Conservation (phyloP, 163 green algal species). For the Prototheca wickerhamii region DNA sequence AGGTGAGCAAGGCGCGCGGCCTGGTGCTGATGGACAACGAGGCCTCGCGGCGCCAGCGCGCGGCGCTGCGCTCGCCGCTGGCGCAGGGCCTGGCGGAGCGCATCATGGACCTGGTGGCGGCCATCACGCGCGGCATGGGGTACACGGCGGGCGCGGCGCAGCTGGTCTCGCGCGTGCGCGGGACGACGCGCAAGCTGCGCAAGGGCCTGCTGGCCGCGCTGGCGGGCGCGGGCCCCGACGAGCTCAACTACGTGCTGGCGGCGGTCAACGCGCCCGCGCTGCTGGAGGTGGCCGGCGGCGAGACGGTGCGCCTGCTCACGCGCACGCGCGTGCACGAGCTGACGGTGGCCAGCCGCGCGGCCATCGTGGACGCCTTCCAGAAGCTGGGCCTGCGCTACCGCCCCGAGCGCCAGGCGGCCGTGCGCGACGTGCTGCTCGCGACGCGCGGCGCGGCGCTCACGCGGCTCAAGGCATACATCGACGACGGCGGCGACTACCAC, state of each 20-base stretch:
- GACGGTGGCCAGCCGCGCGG: slow-evolving; percentile 26
- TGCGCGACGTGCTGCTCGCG: slow-evolving; percentile 27
- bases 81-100: slow-evolving; percentile 38
- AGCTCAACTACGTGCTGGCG: slow-evolving; percentile 51
- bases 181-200: slow-evolving; percentile 20
- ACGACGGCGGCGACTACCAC: slow-evolving; percentile 53
- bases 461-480: slow-evolving; percentile 39
- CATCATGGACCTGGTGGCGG: slow-evolving; percentile 34
- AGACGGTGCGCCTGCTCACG: slow-evolving; percentile 30
- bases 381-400: slow-evolving; percentile 52
- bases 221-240: slow-evolving; percentile 8
- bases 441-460: slow-evolving; percentile 42
- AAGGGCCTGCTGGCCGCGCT: slow-evolving; percentile 23
- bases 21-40: slow-evolving; percentile 27
- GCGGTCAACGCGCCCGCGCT: slow-evolving; percentile 39
- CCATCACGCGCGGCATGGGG: slow-evolving; percentile 33
- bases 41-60: slow-evolving; percentile 14
- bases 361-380: slow-evolving; percentile 46
- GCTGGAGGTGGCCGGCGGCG: slow-evolving; percentile 24
- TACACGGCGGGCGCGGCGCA: slow-evolving; percentile 35
- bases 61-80: slow-evolving; percentile 23
- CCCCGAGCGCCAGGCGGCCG: slow-evolving; percentile 31
- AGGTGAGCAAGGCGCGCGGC: slow-evolving; percentile 24
- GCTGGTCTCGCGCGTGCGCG: slow-evolving; percentile 21
- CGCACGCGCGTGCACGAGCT: slow-evolving; percentile 23